Conservation (phyloP, 2,329 filamentous ascomycete genomes). For the Ampelomyces quisqualis region DNA sequence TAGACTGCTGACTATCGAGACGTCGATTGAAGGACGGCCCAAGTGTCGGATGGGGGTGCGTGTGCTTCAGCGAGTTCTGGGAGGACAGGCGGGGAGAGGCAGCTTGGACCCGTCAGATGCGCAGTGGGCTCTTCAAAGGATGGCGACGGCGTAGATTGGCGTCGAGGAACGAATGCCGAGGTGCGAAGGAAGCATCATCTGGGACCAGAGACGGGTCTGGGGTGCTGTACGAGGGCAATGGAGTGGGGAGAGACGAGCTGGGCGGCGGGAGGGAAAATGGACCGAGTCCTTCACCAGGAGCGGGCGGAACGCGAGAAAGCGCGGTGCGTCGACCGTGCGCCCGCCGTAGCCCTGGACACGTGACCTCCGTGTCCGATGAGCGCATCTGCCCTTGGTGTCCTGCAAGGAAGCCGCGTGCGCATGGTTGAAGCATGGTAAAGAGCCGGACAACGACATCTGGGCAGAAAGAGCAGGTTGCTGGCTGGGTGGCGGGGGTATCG, state of each 20-base stretch:
- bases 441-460: too few relatives aligned
- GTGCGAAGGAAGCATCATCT: constrained; percentile 34
- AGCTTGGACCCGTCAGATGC: constrained; percentile 31
- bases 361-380: constrained; percentile 8
- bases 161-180: constrained; percentile 18
- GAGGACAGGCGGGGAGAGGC: constrained; percentile 13
- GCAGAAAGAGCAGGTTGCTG: not conserved
- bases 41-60: constrained; percentile 9
- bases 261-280: constrained; percentile 30
- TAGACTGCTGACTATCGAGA: not conserved
- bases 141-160: constrained; percentile 30
- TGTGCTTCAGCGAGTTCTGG: constrained; percentile 15
- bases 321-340: constrained; percentile 11
- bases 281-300: constrained; percentile 15
- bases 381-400: constrained; percentile 6
- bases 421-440: too few relatives aligned
- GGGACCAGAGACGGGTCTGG: constrained; percentile 15
- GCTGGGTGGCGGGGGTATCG: constrained; percentile 5
- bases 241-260: constrained; percentile 25
- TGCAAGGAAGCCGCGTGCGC: too few relatives aligned
- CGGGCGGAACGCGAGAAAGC: constrained; percentile 14
- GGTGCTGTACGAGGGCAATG: constrained; percentile 29
- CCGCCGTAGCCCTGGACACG: constrained; percentile 20
- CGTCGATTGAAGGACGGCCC: not conserved
- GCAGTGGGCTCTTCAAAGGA: constrained; percentile 42